Evolutionary conservation across 352 stramenopile genomes (phyloP), one percentile per base, ranked within the genome.

Genomic region (Phytophthora sojae): DNA sequence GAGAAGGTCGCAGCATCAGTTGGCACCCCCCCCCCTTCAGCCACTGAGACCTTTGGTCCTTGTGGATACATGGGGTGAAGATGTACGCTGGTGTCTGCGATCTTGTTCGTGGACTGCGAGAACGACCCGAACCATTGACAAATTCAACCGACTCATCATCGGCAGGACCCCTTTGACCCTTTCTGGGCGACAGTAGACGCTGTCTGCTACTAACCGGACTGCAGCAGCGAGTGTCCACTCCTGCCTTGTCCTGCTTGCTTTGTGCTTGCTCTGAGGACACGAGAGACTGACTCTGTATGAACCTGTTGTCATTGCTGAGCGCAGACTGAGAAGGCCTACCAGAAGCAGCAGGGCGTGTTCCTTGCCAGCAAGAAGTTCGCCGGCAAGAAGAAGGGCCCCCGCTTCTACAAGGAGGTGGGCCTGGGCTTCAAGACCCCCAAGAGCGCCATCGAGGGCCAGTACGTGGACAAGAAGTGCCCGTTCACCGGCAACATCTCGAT

Each of bases 381-480:
- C 65, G 85, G 84, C 77, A 96, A 98, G 77, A 99, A 99, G 92
- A 94, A 96, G 61, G 90, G 95, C 67, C 97, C 98, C 71, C 96
- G 98, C 59, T 99, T 97, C 80, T 96, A 97, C 67, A 98, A 98
- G 83, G 97, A 97, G 75, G 94, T 99, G 71, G 98, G 98, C 69
- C 94, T 99, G 64, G 98, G 97, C 69, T 99, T 99, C 92, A 99
- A 99, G 93, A 99, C 98, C 58, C 98, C 98, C 57, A 98, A 98
- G 85, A 77, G 85, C 45, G 97, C 97, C 71, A 98, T 93, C 55
- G 81, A 92, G 69, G 97, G 96, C 75, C 98, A 90, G 77, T 99
- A 99, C 85, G 94, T 99, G 47, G 97, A 99, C 95, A 99, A 99
- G 92, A 99, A 99, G 93, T 99, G 97, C 89, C 98, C 98, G 64